Base-by-base conservation (phyloP, 805 yeast genomes). In the Maudiozyma pseudohumilis region DNA sequence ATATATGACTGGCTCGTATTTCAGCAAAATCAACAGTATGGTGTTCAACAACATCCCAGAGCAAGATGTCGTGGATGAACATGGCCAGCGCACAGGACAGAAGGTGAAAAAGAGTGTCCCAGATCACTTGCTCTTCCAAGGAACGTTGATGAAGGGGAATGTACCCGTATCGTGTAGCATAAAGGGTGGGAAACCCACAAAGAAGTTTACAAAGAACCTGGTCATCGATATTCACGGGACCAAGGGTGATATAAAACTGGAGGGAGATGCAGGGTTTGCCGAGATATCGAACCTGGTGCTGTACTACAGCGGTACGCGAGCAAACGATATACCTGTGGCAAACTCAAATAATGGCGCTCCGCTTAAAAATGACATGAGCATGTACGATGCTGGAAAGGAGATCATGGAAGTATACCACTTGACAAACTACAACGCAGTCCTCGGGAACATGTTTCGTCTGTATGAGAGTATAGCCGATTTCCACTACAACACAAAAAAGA, bases 251-350 rank as follows among this genome's bases (percentile, higher is more conserved):
- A 38, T 54, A 15, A 56, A 54, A 37, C 40, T 56, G 15, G 60
- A 56, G 40, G 60, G 60, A 31, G 59, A 56, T 36, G 60, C 59
- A 6, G 60, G 60, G n/a, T 56, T 56, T 38, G 56, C 57, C 1
- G 59, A 54, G 34, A 52, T 56, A 10, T 53, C 60, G 6, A 56
- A 54, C 35, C 39, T 56, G 9, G 59, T 54, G 1, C 39, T 56
- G 25, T 56, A 54, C 40, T 56, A 53, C 38, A 52, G 54, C 38
- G 60, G 60, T 31, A 39, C 41, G 7, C 49, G 49, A 26, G 41
- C 44, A 15, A 41, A 49, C 29, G 55, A 46, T n/a, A 13, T 30
- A 8, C 42, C 43, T 13, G 24, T 26, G 40, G 44, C 25, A 28
- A 32, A 29, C 13, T 25, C 17, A 13, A 23, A 24, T 13, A 17